Evolutionary conservation across 2,329 filamentous ascomycete genomes (phyloP), one percentile per base, ranked within the genome.

Genomic region (Phyllosticta capitalensis): DNA sequence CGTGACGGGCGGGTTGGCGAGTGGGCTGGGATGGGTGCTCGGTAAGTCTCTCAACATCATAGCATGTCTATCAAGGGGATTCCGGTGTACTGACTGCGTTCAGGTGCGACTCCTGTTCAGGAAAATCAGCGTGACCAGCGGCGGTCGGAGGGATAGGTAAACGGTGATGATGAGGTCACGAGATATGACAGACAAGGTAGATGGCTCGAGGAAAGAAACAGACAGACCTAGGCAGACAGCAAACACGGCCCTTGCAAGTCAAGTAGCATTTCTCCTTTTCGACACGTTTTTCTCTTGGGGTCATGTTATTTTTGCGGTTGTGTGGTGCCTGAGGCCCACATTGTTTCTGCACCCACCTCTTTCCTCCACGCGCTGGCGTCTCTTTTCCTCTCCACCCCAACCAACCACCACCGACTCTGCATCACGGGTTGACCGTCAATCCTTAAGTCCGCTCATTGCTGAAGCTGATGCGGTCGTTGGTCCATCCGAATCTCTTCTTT

Each of bases 11-110:
- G 82, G 82, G 6, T 69, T 86, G 66, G 82, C 81, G 7, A 83
- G 78, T 67, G 84, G 84, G 9, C 74, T 87, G 66, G 84, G 84
- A 9, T 87, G 84, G 84, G 81, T 86, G 60, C 68, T 87, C 58
- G 84, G 84, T 69, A 76, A 60, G 70, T 68, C 14, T 22, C 19
- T 54, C 2, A 9, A 19, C n/a, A 26, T 9, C 56, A 2, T 10
- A 28, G 28, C 54, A 14, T 50, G 54, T 2, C 5, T 17, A 1
- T 21, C 17, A 12, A 19, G 12, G 19, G 20, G 2, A 9, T 7
- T 7, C 12, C 5, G 24, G 12, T 14, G n/a, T 59, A 20, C 56
- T 54, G 50, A 59, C 14, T 20, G 10, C 5, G 12, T 59, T 9
- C n/a, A 59, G 56, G 56, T 51, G 56, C 56, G n/a, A 50, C 56